Conservation (phyloP, 78 protist genomes). For the slime mould (Dictyostelium discoideum) region dicty_2.7 NC_007091.3:3524001-3524500, state of each 20-base stretch:
- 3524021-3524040: conserved; percentile 14
- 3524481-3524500: conserved; percentile 52
- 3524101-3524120: neutral
- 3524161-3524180: conserved; percentile 78
- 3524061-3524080: conserved; percentile 76
- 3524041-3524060: conserved; percentile 85
- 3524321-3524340: conserved; percentile 31
- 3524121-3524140: conserved; percentile 58
- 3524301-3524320: conserved; percentile 18
- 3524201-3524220: conserved; percentile 86
- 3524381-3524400: conserved; percentile 28
- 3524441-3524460: conserved; percentile 87
- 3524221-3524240: conserved; percentile 87
- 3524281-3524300: neutral
- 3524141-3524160: conserved; percentile 94
- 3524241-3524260: conserved; percentile 54
- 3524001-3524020: neutral
- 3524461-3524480: conserved; percentile 23
- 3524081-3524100: conserved; percentile 61
- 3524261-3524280: neutral
- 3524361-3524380: conserved; percentile 56
- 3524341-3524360: conserved; percentile 65
- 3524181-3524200: conserved; percentile 60
- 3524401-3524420: neutral
- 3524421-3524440: conserved; percentile 80